Evolutionary conservation across 2,329 filamentous ascomycete genomes (phyloP), one percentile per base, ranked within the genome.

Genomic region (Trichophyton benhamiae): DNA sequence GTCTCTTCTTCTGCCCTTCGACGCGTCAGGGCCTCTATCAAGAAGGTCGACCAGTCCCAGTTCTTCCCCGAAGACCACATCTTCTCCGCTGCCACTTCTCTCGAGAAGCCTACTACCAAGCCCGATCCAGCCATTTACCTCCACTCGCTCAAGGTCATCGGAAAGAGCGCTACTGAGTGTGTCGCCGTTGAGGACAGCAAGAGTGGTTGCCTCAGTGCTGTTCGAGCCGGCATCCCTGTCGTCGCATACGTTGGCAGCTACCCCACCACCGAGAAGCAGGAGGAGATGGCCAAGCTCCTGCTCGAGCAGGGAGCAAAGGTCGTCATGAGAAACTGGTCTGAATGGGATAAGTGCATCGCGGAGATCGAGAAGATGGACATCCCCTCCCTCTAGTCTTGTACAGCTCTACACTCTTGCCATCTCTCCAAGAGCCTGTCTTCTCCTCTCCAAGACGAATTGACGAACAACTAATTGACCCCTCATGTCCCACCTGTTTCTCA

Each of bases 101-200:
- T 96, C 67, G 78, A 83, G 62, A 83, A 79, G 70, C 91, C 91
- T n/a, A 91, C 89, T 61, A 88, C 85, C 75, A 96, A 96, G 82
- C 91, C 91, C 15, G 88, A 95, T 75, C 91, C 91, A 17, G 88
- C 89, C 67, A 87, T 96, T 76, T 96, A 96, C 78, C 76, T 90
- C 65, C 82, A 87, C 73, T 88, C 91, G 22, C 83, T 91, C 71
- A 77, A 90, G 75, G 77, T 83, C 71, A 80, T 95, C 59, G 87
- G 86, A 64, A 87, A 87, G 76, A 83, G 81, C 68, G 78, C 89
- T 1, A 78, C 78, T 55, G 86, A 95, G 79, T 85, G 83, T 66
- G 80, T 96, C 36, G 88, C 91, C 25, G 83, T 96, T 63, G 91
- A 96, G 80, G 91, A 96, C 79, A 89, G 86, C 80, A 89, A 88